Evolutionary conservation across 140 eudicot genomes (phyloP).

Genomic region (Ambrosia hybrid): DNA sequence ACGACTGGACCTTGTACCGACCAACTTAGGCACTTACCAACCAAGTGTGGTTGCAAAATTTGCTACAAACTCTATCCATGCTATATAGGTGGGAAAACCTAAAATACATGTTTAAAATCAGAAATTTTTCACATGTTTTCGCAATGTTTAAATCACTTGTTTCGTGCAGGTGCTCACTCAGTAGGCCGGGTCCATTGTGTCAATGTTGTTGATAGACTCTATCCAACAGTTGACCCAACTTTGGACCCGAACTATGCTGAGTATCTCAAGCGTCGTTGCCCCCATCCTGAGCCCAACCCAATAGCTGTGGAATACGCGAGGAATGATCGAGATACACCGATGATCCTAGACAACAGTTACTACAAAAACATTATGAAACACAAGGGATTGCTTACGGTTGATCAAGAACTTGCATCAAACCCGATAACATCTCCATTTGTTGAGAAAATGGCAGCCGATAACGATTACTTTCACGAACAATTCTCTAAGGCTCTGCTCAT

Average conservation of each 20-base stretch:
- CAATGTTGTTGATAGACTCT: constrained; percentile 73
- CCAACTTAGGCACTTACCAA: no score
- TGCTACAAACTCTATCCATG: no score
- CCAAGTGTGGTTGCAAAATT: no score
- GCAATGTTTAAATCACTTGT: neutral
- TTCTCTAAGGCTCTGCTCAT: constrained; percentile 61
- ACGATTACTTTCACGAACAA: constrained; percentile 63
- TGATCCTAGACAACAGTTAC: constrained; percentile 77
- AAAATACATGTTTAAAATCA: neutral
- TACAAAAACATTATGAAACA: constrained; percentile 63
- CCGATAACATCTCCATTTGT: constrained; percentile 67
- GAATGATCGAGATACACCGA: constrained; percentile 64
- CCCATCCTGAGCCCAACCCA: constrained; percentile 68
- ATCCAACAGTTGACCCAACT: constrained; percentile 78
- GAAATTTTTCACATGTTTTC: neutral
- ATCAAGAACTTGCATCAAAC: constrained; percentile 62
- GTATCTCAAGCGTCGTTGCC: constrained; percentile 79
- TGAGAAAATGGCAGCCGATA: constrained; percentile 72
- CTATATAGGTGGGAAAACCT: no score
- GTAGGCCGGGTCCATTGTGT: constrained; percentile 85
- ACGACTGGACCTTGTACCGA: no score
- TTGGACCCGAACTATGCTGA: constrained; percentile 54
- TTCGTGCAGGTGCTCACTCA: constrained; percentile 79
- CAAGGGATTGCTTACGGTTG: constrained; percentile 62
- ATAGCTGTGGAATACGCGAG: constrained; percentile 60